phyloP scores from a whole-genome alignment of 2,329 filamentous ascomycete species.

The Phaeosphaeria sp. region DNA sequence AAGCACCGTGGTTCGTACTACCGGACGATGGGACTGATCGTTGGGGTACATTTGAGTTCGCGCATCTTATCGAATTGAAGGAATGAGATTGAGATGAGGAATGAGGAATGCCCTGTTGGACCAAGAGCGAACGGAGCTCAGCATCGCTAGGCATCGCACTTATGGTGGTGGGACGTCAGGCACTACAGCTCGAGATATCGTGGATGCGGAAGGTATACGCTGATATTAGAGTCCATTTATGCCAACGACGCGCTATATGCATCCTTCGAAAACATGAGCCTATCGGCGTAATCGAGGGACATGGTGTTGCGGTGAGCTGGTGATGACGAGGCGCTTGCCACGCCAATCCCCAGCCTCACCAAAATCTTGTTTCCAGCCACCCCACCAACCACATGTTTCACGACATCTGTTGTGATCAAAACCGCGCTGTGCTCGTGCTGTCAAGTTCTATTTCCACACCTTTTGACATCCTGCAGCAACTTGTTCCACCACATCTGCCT shows the following conservation, averaged over 20 bases:
- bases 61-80: conserved; percentile 16
- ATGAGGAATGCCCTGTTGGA: neutral
- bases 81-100: neutral
- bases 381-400: conserved; percentile 22
- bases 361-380: conserved; percentile 27
- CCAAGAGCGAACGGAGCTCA: neutral
- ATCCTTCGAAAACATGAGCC: neutral
- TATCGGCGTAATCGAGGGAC: neutral
- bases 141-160: neutral
- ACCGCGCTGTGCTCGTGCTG: conserved; percentile 20
- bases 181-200: too few species aligned
- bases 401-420: conserved; percentile 20
- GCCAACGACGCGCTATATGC: neutral
- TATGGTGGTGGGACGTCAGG: neutral
- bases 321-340: conserved; percentile 19
- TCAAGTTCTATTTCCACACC: conserved; percentile 5
- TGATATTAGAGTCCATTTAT: too few species aligned
- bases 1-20: conserved; percentile 38
- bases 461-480: conserved; percentile 12
- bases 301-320: conserved; percentile 32
- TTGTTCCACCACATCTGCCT: conserved; percentile 18
- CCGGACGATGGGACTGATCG: conserved; percentile 38
- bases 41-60: conserved; percentile 25
- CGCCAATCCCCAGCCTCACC: conserved; percentile 24
- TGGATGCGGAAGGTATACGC: too few species aligned